Percentiles rank a stretch among this genome's conserved stretches.
Conservation (phyloP, 2,329 filamentous ascomycete genomes). For the Shiraia bambusicola region DNA sequence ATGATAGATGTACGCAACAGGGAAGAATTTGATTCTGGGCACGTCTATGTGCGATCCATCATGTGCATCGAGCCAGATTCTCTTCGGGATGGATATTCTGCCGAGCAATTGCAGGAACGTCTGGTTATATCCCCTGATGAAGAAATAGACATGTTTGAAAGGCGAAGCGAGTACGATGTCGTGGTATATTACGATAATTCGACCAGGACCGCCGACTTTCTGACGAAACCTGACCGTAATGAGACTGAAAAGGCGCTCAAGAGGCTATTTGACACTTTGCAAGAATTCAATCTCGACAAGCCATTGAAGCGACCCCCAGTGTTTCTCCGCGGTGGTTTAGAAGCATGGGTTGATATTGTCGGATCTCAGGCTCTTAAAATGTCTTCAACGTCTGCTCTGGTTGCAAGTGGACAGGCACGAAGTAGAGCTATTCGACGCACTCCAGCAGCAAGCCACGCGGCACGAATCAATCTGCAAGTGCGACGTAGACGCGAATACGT, state of each 20-base stretch:
- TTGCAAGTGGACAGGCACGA: constrained; percentile 49
- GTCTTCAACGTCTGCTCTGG: constrained; percentile 56
- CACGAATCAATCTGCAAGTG: constrained; percentile 57
- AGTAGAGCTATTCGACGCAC: constrained; percentile 55
- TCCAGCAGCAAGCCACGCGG: constrained; percentile 54
- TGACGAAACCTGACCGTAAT: constrained; percentile 49
- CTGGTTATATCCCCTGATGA: constrained; percentile 69
- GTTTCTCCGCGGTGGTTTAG: constrained; percentile 77
- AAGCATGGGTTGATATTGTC: constrained; percentile 84
- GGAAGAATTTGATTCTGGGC: constrained; percentile 80
- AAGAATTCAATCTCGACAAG: constrained; percentile 79
- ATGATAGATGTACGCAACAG: constrained; percentile 84
- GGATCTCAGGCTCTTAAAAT: constrained; percentile 65
- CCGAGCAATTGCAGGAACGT: constrained; percentile 65
- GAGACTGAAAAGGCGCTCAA: constrained; percentile 58
- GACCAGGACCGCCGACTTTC: constrained; percentile 61
- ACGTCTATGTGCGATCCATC: constrained; percentile 79
- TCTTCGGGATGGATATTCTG: constrained; percentile 66
- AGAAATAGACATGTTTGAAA: constrained; percentile 75
- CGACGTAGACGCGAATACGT: constrained; percentile 62
- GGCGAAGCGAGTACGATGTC: constrained; percentile 74
- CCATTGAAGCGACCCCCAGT: constrained; percentile 73
- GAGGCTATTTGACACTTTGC: constrained; percentile 75
- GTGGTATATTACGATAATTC: constrained; percentile 87
- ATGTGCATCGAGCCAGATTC: constrained; percentile 89